Base-by-base conservation (phyloP, 2,329 filamentous ascomycete genomes). In the Colletotrichum camelliae region DNA sequence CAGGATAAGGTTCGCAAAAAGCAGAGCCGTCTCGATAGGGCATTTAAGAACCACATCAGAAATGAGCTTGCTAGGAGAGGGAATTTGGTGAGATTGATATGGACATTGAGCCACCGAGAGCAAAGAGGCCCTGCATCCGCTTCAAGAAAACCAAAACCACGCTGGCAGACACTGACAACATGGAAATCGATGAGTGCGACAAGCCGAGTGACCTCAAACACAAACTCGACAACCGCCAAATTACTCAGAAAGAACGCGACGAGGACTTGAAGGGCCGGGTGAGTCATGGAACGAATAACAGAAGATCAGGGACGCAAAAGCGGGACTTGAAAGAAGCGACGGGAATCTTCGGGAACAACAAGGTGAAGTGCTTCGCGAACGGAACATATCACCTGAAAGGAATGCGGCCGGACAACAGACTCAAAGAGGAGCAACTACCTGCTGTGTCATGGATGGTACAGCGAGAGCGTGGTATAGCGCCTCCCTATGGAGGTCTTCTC, bases 401-500 rank as follows among this genome's bases (percentile, higher is more conserved):
- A 55, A 55, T 55, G 48, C 48, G 48, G 7, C n/a, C 48, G 7
- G 43, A 48, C 7, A 48, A 48, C 43, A n/a, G 43, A 12, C 43
- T 60, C 10, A 29, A 15, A 2, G 57, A 61, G 2, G 27, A 31
- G 62, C 91, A 93, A 65, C 75, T 92, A 0, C 83, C 89, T 0
- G 89, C 87, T 0, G 85, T 83, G 0, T 83, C 86, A 0, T 93
- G 90, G 83, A 92, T 93, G 91, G 79, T 89, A 0, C 79, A 81
- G 10, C 84, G 89, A 7, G 91, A 93, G 78, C 29, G 82, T 84
- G 7, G 82, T 77, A 2, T 16, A 27, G 35, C 81, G 0, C 73
- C 81, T 58, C 89, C 86, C 1, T 64, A 79, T 69, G 92, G 92
- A 4, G 92, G 92, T 0, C 84, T 94, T 2, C 78, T 93, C 0